phyloP scores from a whole-genome alignment of 108 stramenopile genomes.

The Cyclotella baltica region DNA sequence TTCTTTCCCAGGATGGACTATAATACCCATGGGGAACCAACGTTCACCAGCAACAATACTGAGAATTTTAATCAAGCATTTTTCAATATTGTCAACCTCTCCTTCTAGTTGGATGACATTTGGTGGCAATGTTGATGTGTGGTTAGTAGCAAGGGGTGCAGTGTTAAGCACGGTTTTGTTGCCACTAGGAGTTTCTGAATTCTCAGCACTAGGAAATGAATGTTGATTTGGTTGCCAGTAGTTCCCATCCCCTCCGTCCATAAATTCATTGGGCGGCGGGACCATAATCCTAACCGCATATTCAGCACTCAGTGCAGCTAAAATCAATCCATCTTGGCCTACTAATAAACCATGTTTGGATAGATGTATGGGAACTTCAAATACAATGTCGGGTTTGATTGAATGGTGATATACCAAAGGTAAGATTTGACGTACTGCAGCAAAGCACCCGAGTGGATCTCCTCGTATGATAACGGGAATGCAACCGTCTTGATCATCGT shows the following conservation, averaged over 20 bases:
- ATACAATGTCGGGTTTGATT: conserved; percentile 39
- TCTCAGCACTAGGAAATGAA: background rate
- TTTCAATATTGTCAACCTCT: conserved; percentile 40
- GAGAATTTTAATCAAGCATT: conserved; percentile 46
- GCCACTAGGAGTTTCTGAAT: background rate
- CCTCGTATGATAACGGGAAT: conserved; percentile 78
- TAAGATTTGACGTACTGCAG: conserved; percentile 48
- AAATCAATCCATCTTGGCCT: conserved; percentile 61
- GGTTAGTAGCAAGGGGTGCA: background rate
- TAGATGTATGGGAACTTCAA: conserved; percentile 64
- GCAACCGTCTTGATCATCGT: conserved; percentile 58
- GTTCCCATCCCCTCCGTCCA: background rate
- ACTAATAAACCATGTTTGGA: conserved; percentile 68
- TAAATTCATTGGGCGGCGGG: conserved; percentile 55
- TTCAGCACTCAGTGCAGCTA: conserved; percentile 64
- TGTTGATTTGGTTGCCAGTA: conserved; percentile 28
- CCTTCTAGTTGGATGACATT: conserved; percentile 58
- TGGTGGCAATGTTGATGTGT: background rate
- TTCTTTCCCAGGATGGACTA: conserved; percentile 3
- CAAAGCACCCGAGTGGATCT: conserved; percentile 63
- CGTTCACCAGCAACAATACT: conserved; percentile 37
- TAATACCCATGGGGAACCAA: conserved; percentile 34
- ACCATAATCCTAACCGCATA: conserved; percentile 77
- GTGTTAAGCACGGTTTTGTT: background rate
- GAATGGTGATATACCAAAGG: conserved; percentile 35